Conservation (phyloP, 2,329 filamentous ascomycete species). For the Alternaria brassicae region DNA sequence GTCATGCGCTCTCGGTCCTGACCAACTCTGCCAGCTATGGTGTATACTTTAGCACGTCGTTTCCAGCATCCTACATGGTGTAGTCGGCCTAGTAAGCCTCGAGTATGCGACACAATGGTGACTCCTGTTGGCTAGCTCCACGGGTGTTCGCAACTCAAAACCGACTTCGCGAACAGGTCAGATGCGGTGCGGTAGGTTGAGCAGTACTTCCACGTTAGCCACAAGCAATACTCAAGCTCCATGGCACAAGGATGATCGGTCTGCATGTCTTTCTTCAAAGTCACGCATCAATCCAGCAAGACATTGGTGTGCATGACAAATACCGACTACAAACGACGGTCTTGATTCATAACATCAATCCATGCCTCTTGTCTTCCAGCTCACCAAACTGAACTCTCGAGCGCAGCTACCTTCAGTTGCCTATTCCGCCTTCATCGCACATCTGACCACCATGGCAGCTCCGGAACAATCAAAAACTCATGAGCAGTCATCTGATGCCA, state of each 20-base stretch:
- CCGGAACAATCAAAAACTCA: background rate
- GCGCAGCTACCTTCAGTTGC: background rate
- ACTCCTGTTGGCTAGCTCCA: conserved; percentile 10
- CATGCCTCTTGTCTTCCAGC: background rate
- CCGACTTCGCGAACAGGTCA: background rate
- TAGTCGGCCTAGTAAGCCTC: background rate
- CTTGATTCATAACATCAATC: background rate
- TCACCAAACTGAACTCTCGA: background rate
- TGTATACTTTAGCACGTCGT: background rate
- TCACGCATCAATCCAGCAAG: background rate
- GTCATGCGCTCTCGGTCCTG: background rate
- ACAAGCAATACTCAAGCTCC: background rate
- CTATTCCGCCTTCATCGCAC: background rate
- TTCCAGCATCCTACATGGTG: background rate
- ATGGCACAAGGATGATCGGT: background rate
- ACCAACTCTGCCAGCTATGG: background rate
- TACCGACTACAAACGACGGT: background rate
- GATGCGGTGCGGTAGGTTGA: background rate
- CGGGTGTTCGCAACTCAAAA: conserved; percentile 14
- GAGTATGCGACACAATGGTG: background rate
- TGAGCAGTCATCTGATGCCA: background rate
- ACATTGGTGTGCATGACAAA: background rate
- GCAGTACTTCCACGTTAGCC: background rate
- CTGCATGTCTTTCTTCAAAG: background rate
- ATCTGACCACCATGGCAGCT: background rate